Evolutionary conservation across 2,329 filamentous ascomycete genomes (phyloP).

Genomic region (Didymella glomerata): DNA sequence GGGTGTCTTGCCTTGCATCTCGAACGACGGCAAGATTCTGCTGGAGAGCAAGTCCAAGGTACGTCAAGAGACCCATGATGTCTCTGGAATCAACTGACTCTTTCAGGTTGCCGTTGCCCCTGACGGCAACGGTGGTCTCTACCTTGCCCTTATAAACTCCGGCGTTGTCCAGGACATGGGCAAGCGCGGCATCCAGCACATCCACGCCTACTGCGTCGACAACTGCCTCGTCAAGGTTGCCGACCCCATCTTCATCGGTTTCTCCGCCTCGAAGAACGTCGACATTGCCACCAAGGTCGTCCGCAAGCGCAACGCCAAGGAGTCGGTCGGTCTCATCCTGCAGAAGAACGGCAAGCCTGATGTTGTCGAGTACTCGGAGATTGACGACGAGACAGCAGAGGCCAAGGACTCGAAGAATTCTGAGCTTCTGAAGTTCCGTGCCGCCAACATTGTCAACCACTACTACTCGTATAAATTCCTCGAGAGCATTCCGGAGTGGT

Average conservation of each 20-base stretch:
- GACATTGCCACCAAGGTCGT: conserved; percentile 99
- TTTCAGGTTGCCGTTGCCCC: conserved; percentile 83
- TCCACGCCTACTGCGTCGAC: conserved; percentile 98
- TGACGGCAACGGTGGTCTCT: conserved; percentile 96
- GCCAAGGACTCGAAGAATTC: conserved; percentile 83
- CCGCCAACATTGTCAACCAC: conserved; percentile 99
- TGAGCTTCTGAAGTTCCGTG: conserved; percentile 89
- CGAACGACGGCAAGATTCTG: conserved; percentile 96
- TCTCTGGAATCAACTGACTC: conserved; percentile 24
- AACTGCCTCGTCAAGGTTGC: conserved; percentile 99
- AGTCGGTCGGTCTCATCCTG: conserved; percentile 93
- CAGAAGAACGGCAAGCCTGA: conserved; percentile 96
- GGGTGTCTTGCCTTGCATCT: conserved; percentile 94
- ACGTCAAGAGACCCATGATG: conserved; percentile 22
- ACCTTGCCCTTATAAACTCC: conserved; percentile 84
- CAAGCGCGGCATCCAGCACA: conserved; percentile 88
- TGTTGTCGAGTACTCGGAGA: conserved; percentile 98
- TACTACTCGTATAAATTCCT: conserved; percentile 97
- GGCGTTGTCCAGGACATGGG: conserved; percentile 88
- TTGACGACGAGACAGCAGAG: conserved; percentile 86
- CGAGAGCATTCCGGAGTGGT: conserved; percentile 87
- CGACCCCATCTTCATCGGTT: conserved; percentile 94
- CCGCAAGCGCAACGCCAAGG: conserved; percentile 94
- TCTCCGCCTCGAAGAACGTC: conserved; percentile 84
- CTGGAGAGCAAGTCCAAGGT: conserved; percentile 87